Base-by-base conservation (phyloP, 2,329 filamentous ascomycete species). In the Arthrinium phaeospermum region DNA sequence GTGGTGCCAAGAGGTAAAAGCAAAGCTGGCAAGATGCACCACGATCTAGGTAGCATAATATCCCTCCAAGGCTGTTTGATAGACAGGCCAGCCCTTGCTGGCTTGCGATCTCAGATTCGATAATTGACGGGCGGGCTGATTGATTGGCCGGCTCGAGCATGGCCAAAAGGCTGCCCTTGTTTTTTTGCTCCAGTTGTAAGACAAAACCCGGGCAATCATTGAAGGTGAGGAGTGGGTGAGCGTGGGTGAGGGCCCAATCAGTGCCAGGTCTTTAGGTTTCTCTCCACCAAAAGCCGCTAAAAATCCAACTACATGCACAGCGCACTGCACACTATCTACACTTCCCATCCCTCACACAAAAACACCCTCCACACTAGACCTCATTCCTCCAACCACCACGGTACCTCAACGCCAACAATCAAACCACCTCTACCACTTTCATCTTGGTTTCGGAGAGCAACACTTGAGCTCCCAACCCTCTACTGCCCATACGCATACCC, bases 381-480 rank as follows among this genome's bases (percentile, higher is more conserved):
- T 67, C 61, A 69, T 69, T 69, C 67, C 67, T 47, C 47, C 46
- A 47, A 45, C 37, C 67, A n/a, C 67, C 67, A 47, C 67, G n/a
- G n/a, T 37, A 46, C 67, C 16, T 30, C 67, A 68, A 46, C 51
- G 16, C 51, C 51, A 57, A 34, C 53, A 57, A 22, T 22, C 57
- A 41, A 6, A 64, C 57, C 34, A 41, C 34, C 10, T 64, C 57
- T 41, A 64, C 34, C 16, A 64, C 8, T n/a, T 64, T 22, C 34
- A 24, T 41, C 57, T 19, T 37, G 57, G 19, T n/a, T 41, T 34
- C n/a, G 57, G 57, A 64, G 57, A 64, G 19, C 57, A 64, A 41
- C 22, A 64, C 57, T 64, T 34, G 34, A 41, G 34, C 57, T 64
- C 57, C 34, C 34, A 24, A 7, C 34, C 57, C 34, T 41, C 57